Percentiles rank a stretch among this genome's conserved stretches.
These are phyloP conservation scores for Begonia peltatifolia DNA, from an alignment of 306 rosid genomes.

Conservation along the genomic window DNA sequence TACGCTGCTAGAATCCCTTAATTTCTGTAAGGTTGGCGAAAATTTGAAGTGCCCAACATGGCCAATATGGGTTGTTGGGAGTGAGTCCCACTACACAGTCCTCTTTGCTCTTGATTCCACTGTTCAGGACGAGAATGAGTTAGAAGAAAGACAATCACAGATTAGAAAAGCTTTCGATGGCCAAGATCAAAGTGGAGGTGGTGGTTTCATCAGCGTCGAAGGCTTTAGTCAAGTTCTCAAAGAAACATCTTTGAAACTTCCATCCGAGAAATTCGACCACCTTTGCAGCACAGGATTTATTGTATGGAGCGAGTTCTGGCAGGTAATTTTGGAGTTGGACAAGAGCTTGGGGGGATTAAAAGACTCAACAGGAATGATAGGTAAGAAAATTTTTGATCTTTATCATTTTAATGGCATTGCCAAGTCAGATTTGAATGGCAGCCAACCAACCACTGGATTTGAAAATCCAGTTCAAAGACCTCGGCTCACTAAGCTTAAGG, in stretches of 20 bases:
- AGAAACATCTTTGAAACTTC: constrained; percentile 53
- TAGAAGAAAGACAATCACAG: constrained; percentile 81
- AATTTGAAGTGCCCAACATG: constrained; percentile 69
- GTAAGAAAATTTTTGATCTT: constrained; percentile 80
- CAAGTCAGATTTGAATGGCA: constrained; percentile 75
- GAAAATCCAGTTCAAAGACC: constrained; percentile 83
- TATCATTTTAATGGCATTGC: constrained; percentile 97
- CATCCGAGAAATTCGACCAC: constrained; percentile 55
- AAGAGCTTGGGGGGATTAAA: constrained; percentile 77
- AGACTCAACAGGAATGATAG: constrained; percentile 92
- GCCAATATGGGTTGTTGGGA: constrained; percentile 97
- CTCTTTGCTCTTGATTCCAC: constrained; percentile 69
- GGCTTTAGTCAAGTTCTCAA: constrained; percentile 71
- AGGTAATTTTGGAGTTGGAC: constrained; percentile 81
- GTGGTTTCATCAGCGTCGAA: constrained; percentile 89
- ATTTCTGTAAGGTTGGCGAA: constrained; percentile 89
- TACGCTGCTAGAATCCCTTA: constrained; percentile 69
- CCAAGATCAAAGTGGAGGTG: constrained; percentile 95
- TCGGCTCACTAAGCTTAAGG: constrained; percentile 72
- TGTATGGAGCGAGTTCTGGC: constrained; percentile 99
- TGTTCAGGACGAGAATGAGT: constrained; percentile 90
- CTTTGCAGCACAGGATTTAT: constrained; percentile 71
- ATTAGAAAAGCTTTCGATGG: constrained; percentile 85
- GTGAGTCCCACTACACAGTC: constrained; percentile 93
- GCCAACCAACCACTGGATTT: constrained; percentile 38